Evolutionary conservation across 192 early-diverging fungal species (phyloP).

Genomic region (Spizellomyces sp.): DNA sequence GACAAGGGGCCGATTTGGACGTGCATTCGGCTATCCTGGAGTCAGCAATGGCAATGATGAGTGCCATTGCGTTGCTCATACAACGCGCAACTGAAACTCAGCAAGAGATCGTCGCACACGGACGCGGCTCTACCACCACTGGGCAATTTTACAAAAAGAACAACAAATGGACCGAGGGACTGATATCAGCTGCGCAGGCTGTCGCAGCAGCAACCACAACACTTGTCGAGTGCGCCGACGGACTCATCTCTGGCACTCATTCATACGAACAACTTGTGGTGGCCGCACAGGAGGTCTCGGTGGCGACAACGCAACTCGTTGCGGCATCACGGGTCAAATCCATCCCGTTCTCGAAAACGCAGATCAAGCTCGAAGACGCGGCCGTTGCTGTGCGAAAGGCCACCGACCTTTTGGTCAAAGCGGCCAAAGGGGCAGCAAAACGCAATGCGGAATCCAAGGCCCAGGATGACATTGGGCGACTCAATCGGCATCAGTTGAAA

Average conservation of each 20-base stretch:
- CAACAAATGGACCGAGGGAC: slow-evolving; percentile 99
- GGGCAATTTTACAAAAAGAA: slow-evolving; percentile 99
- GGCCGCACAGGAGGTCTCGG: slow-evolving; percentile 95
- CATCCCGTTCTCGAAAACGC: slow-evolving; percentile 86
- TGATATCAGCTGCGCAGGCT: slow-evolving; percentile 94
- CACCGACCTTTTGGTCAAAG: slow-evolving; percentile 85
- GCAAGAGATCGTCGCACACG: slow-evolving; percentile 96
- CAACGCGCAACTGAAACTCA: slow-evolving; percentile 92
- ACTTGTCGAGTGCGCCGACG: slow-evolving; percentile 94
- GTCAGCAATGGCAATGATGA: slow-evolving; percentile 89
- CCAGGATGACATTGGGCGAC: slow-evolving; percentile 65
- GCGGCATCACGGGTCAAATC: slow-evolving; percentile 96
- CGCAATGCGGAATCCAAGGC: slow-evolving; percentile 51
- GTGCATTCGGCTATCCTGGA: slow-evolving; percentile 91
- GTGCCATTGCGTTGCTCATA: slow-evolving; percentile 92
- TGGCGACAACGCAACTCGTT: slow-evolving; percentile 94
- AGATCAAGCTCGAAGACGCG: slow-evolving; percentile 91
- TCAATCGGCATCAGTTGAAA: slow-evolving; percentile 93
- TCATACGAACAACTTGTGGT: slow-evolving; percentile 95
- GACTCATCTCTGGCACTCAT: slow-evolving; percentile 87
- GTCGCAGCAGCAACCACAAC: slow-evolving; percentile 92
- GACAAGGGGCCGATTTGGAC: slow-evolving; percentile 78
- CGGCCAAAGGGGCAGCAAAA: slow-evolving; percentile 83
- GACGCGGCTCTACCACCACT: slow-evolving; percentile 74
- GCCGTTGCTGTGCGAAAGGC: slow-evolving; percentile 93